Base-by-base conservation (phyloP, 192 early-diverging fungal species). In the Podila minutissima region DNA sequence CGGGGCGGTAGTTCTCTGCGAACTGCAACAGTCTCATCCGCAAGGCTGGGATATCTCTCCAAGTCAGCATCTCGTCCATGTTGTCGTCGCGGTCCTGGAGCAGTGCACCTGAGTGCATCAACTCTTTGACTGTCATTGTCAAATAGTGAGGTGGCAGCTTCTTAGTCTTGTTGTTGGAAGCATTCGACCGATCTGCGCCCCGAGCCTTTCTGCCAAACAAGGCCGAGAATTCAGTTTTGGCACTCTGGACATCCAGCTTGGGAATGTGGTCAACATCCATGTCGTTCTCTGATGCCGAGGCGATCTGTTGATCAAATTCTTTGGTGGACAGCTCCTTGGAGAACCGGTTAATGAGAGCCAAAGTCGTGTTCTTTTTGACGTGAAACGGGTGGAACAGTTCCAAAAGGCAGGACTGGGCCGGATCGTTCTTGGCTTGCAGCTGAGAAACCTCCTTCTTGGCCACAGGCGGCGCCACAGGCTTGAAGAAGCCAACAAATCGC, bases 1-100 rank as follows among this genome's bases (percentile, higher is more conserved):
- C 82, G 5, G 94, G 94, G 20, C 94, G 84, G 37, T 91, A 83
- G 59, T 95, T 88, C 71, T 92, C 92, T 13, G 51, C 59, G 72
- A 93, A 95, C 65, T 94, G 90, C 17, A 95, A 62, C 0, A 94
- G 81, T 78, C 92, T 91, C 90, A 89, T 87, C 22, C 73, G 71
- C 9, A 87, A 63, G 17, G 74, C 64, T 20, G 71, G 72, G 7
- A 74, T 73, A 4, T 82, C 78, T n/a, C 73, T 87, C 66, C 62
- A 86, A 10, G 64, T 75, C 63, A 74, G 82, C 73, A 59, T 22
- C 22, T 62, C 63, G 49, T 46, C 60, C 48, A 64, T 26, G 50
- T 64, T 63, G 17, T 41, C 75, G 61, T n/a, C 63, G 61, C 76
- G 74, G 59, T 64, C 69, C 12, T 74, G 67, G 2, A 84, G 66